Base-by-base conservation (phyloP, 208 protist species). In the Trypanosoma rangeli region DNA sequence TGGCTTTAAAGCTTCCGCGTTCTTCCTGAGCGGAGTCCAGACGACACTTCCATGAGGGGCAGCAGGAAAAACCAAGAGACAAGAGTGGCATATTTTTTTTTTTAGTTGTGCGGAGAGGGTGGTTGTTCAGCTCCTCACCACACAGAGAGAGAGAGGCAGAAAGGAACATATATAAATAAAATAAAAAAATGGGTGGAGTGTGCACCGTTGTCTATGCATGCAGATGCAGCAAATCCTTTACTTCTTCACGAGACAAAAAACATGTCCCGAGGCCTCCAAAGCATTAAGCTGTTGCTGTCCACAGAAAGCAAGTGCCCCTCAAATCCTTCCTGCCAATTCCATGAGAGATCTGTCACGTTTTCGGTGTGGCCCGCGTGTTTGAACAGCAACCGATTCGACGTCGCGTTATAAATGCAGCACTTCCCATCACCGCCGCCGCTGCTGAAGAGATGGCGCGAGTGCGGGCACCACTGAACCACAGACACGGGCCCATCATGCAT, bases 281-380 rank as follows among this genome's bases (percentile, higher is more conserved):
- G 54, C 79, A 88, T 97, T n/a, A 95, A 70, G n/a, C 86, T 82
- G 77, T 94, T 93, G 65, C 68, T 79, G 61, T 95, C 93, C 3
- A 82, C 60, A n/a, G 87, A 87, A 49, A 97, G 55, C 4, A 97
- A 66, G 58, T 95, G 88, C 13, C 90, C 90, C 18, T 84, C 87
- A 37, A 62, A 80, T 46, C 82, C 82, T 42, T 92, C 89, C 72
- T 94, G 89, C 90, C 93, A 97, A 71, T 80, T 90, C 90, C 93
- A 97, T 15, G 79, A 83, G 4, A 95, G 20, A 66, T 97, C 93
- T 74, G 88, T 89, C 46, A 97, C 82, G 42, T 56, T 68, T 55
- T 94, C 86, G 0, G 84, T 93, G 81, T 97, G 93, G 15, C 86
- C 90, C 22, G 84, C 82, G 77, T 97, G 93, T 52, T 84, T 88